A percentile compares a stretch with the other conserved stretches of the same genome.
Conservation (phyloP, 1,139 yeast genomes). For the Yueomyces sp. region DNA sequence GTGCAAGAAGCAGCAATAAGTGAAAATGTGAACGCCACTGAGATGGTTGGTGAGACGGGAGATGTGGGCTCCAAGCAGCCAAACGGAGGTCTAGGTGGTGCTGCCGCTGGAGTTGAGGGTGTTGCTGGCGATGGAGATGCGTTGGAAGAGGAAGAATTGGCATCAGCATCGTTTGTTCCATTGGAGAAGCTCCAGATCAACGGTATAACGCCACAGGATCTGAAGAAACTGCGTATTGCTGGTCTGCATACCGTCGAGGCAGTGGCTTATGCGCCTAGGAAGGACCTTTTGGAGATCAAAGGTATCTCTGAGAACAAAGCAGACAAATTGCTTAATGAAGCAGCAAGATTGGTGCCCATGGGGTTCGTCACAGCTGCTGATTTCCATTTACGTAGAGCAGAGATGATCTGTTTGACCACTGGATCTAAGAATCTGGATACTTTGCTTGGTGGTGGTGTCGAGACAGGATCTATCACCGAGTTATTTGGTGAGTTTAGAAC, state of each 20-base stretch:
- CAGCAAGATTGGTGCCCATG: slow-evolving; percentile 80
- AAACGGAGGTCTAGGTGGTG: slow-evolving; percentile 1
- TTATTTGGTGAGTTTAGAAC: slow-evolving; percentile 96
- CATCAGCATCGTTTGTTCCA: slow-evolving; percentile 27
- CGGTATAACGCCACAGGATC: slow-evolving; percentile 73
- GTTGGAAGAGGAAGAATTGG: slow-evolving; percentile 30
- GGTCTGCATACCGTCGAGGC: slow-evolving; percentile 87
- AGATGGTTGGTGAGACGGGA: neutral
- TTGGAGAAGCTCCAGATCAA: slow-evolving; percentile 47
- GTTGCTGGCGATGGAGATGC: slow-evolving; percentile 20
- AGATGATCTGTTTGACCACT: slow-evolving; percentile 82
- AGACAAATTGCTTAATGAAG: slow-evolving; percentile 69
- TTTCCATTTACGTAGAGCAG: slow-evolving; percentile 80
- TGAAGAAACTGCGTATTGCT: slow-evolving; percentile 66
- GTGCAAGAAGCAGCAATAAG: neutral
- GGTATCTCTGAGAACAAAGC: slow-evolving; percentile 97
- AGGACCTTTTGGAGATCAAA: slow-evolving; percentile 61
- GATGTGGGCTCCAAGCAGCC: neutral
- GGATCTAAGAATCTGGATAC: slow-evolving; percentile 94
- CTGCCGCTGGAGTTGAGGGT: slow-evolving; percentile 8
- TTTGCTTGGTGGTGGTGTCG: slow-evolving; percentile 90
- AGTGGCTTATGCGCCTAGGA: slow-evolving; percentile 82
- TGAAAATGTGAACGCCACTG: neutral
- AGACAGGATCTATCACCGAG: slow-evolving; percentile 95
- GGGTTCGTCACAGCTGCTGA: slow-evolving; percentile 98